A percentile compares a stretch with the other conserved stretches of the same genome.
Evolutionary conservation across 31 red algal genomes (phyloP).

Genomic region (Bonnemaisonia californica): DNA sequence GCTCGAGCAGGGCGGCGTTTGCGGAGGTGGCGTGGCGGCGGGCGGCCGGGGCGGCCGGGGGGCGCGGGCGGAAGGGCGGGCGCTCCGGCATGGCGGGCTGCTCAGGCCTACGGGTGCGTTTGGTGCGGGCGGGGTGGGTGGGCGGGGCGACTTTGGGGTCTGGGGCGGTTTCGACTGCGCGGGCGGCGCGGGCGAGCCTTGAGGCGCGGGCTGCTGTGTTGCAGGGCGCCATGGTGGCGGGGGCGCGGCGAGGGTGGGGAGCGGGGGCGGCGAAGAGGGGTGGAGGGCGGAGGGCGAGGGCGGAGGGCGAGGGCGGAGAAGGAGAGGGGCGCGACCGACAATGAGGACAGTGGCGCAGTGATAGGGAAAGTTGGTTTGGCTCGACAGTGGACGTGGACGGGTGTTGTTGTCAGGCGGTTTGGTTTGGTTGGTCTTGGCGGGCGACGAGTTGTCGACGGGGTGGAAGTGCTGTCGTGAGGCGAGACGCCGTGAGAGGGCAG

Average conservation of each 20-base stretch:
- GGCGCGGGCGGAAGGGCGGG: background rate
- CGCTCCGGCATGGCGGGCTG: background rate
- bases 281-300: background rate
- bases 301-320: background rate
- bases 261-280: background rate
- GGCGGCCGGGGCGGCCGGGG: background rate
- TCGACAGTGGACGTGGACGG: too few species aligned
- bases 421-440: too few species aligned
- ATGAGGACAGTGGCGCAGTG: too few species aligned
- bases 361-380: too few species aligned
- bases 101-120: too few species aligned
- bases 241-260: background rate
- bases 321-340: too few species aligned
- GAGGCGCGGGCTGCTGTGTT: too few species aligned
- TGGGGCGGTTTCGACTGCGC: background rate
- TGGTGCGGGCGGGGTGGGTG: background rate
- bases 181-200: slow-evolving; percentile 40
- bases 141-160: background rate
- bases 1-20: slow-evolving; percentile 65
- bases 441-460: too few species aligned
- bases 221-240: too few species aligned
- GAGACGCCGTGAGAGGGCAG: too few species aligned
- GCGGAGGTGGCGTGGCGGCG: slow-evolving; percentile 4
- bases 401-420: too few species aligned
- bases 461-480: too few species aligned